A percentile compares a stretch with the other conserved stretches of the same genome.
Evolutionary conservation across 2,329 filamentous ascomycete genomes (phyloP).

Genomic region (Rugonectria rugulosa): DNA sequence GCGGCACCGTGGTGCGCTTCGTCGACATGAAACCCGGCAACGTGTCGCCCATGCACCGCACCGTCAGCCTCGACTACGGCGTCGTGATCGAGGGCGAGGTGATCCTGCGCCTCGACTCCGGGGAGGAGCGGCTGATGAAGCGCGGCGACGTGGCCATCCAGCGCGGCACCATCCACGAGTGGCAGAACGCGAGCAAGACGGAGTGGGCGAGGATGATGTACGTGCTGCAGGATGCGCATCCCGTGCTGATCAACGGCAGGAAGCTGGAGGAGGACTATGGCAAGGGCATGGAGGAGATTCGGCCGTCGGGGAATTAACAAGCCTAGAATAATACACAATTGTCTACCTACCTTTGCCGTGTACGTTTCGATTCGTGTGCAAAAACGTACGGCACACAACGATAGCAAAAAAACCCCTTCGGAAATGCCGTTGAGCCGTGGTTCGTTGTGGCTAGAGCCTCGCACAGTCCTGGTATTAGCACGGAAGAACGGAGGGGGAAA

Average conservation of each 20-base stretch:
- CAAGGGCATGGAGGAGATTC: slow-evolving; percentile 18
- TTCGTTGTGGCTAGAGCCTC: too few relatives aligned
- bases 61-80: slow-evolving; percentile 63
- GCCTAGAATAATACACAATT: too few relatives aligned
- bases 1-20: slow-evolving; percentile 54
- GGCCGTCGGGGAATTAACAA: slow-evolving; percentile 12
- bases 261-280: slow-evolving; percentile 27
- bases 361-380: too few relatives aligned
- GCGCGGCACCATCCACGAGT: slow-evolving; percentile 63
- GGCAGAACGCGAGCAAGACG: slow-evolving; percentile 54
- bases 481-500: not conserved
- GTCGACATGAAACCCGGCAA: slow-evolving; percentile 55
- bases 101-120: slow-evolving; percentile 58
- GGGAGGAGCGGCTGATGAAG: slow-evolving; percentile 51
- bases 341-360: too few relatives aligned
- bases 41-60: slow-evolving; percentile 51
- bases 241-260: slow-evolving; percentile 3
- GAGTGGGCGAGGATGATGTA: slow-evolving; percentile 56
- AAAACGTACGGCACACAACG: too few relatives aligned
- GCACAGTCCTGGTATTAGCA: too few relatives aligned
- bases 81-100: slow-evolving; percentile 63
- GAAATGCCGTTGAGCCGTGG: not conserved
- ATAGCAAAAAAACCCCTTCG: too few relatives aligned
- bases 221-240: slow-evolving; percentile 41
- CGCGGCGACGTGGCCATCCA: slow-evolving; percentile 64